Evolutionary conservation across 345 rosid species (phyloP).

Genomic region (Sonneratia alba): DNA sequence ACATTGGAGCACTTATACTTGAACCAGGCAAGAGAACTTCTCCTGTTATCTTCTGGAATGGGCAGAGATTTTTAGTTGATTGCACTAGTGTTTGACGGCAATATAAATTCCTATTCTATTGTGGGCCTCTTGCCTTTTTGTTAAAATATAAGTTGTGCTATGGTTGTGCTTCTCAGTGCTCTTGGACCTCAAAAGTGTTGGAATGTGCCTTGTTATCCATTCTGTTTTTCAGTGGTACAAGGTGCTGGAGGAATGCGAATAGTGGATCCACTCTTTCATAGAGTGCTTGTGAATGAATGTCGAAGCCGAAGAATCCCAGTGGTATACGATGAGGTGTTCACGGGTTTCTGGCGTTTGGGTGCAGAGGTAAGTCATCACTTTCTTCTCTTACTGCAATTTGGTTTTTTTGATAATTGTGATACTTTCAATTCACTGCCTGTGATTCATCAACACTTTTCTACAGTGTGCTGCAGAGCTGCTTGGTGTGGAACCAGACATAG

Average conservation of each 20-base stretch:
- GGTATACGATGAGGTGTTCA: conserved; percentile 91
- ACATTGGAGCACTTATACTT: conserved; percentile 74
- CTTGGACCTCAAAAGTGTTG: background rate
- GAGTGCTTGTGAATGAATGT: conserved; percentile 74
- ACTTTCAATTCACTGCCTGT: conserved; percentile 1
- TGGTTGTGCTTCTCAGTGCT: background rate
- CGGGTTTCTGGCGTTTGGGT: conserved; percentile 98
- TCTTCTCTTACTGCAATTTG: background rate
- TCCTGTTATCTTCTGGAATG: background rate
- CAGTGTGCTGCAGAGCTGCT: conserved; percentile 80
- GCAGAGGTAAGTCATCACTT: conserved; percentile 48
- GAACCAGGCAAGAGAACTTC: conserved; percentile 69
- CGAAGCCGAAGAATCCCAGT: conserved; percentile 65
- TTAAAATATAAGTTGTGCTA: background rate
- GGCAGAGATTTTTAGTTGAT: background rate
- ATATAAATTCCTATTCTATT: background rate
- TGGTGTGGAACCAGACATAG: conserved; percentile 78
- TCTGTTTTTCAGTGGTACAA: conserved; percentile 56
- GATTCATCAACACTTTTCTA: conserved; percentile 9
- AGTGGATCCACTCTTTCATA: conserved; percentile 95
- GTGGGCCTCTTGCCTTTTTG: background rate
- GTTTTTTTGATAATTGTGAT: too few relatives aligned
- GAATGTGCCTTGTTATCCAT: background rate
- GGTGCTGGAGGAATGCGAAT: conserved; percentile 97
- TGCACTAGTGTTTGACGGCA: background rate